Conservation (phyloP, 73 alveolate species). For the Blepharisma japonicum region DNA sequence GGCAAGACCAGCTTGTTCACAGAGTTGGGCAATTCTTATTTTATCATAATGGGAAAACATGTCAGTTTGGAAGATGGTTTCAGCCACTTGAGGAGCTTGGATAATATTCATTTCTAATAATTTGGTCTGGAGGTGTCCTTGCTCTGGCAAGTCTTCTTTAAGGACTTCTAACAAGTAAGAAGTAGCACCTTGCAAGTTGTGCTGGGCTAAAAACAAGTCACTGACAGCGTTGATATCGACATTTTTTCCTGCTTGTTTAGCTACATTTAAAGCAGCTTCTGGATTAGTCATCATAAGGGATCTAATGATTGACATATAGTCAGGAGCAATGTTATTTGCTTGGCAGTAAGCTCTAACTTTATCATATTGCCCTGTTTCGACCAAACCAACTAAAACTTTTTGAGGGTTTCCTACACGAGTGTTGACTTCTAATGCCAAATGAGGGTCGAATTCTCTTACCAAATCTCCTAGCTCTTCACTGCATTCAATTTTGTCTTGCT, state of each 20-base stretch:
- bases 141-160: conserved; percentile 91
- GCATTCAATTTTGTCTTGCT: conserved; percentile 82
- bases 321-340: conserved; percentile 74
- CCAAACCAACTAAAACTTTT: conserved; percentile 86
- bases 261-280: conserved; percentile 69
- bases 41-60: conserved; percentile 91
- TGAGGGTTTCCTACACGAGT: conserved; percentile 78
- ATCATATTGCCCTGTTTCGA: conserved; percentile 87
- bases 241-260: conserved; percentile 34
- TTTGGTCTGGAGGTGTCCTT: conserved; percentile 96
- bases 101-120: conserved; percentile 88
- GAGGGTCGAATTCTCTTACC: conserved; percentile 84
- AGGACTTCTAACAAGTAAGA: conserved; percentile 94
- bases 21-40: conserved; percentile 88
- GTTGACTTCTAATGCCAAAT: conserved; percentile 83
- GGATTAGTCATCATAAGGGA: conserved; percentile 44
- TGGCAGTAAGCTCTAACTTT: conserved; percentile 84
- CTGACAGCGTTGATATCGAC: conserved; percentile 28
- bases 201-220: conserved; percentile 40
- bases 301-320: conserved; percentile 73
- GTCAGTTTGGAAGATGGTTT: conserved; percentile 87
- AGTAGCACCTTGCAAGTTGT: conserved; percentile 88
- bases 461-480: conserved; percentile 94
- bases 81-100: conserved; percentile 95
- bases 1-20: conserved; percentile 93